A percentile compares a stretch with the other conserved stretches of the same genome.
Evolutionary conservation across 192 early-diverging fungal genomes (phyloP).

Genomic region (Coemansia sp.): DNA sequence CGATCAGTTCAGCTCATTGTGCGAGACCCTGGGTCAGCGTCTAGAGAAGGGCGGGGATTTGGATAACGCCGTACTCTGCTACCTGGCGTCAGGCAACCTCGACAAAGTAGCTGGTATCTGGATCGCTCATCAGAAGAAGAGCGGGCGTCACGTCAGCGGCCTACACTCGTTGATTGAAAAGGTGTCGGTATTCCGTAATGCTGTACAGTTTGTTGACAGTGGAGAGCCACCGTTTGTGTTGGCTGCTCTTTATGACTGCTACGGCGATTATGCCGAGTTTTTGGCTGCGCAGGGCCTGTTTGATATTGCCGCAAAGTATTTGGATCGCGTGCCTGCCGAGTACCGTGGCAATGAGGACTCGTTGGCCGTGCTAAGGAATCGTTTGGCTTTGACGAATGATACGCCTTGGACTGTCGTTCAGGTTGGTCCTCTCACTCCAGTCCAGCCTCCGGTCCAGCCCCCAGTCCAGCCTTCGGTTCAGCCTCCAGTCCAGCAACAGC

Average conservation of each 20-base stretch:
- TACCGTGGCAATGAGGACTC: slow-evolving; percentile 55
- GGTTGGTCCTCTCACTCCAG: slow-evolving; percentile 18
- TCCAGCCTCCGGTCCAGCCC: slow-evolving; percentile 10
- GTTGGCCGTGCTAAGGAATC: slow-evolving; percentile 74
- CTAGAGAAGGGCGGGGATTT: slow-evolving; percentile 44
- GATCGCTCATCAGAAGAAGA: slow-evolving; percentile 52
- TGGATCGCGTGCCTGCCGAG: slow-evolving; percentile 74
- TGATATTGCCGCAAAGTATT: slow-evolving; percentile 72
- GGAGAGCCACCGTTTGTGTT: slow-evolving; percentile 33
- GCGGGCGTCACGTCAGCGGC: slow-evolving; percentile 12
- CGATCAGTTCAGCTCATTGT: slow-evolving; percentile 78
- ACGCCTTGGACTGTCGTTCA: slow-evolving; percentile 44
- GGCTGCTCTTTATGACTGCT: slow-evolving; percentile 79
- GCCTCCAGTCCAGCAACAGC: slow-evolving; percentile 19
- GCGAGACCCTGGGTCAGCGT: slow-evolving; percentile 68
- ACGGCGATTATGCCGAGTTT: slow-evolving; percentile 83
- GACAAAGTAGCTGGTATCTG: slow-evolving; percentile 84
- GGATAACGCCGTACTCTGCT: slow-evolving; percentile 59
- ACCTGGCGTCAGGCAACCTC: slow-evolving; percentile 52
- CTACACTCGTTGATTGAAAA: slow-evolving; percentile 88
- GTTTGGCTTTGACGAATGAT: slow-evolving; percentile 52
- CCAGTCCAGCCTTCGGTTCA: slow-evolving; percentile 22
- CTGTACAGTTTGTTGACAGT: slow-evolving; percentile 87
- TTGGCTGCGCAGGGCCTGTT: slow-evolving; percentile 77
- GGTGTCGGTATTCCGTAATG: slow-evolving; percentile 90